Percentiles rank a stretch among this genome's conserved stretches.
Conservation (phyloP, 108 stramenopile species). For the Schizochytrium sp. region DNA sequence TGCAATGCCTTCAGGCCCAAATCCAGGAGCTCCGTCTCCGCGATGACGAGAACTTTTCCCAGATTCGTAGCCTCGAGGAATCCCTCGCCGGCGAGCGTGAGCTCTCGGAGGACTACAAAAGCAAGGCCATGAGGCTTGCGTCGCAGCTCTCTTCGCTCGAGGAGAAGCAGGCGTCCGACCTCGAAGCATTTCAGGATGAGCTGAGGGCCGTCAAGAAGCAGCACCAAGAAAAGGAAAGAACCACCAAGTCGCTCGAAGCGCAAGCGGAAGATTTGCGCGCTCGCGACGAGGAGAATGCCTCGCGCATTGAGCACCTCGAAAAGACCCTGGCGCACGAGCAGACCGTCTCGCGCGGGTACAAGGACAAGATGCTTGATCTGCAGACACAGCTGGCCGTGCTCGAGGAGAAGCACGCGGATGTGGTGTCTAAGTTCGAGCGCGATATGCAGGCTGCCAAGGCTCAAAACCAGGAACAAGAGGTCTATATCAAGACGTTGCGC, state of each 20-base stretch:
- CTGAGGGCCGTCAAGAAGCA: not conserved
- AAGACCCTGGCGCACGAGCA: not conserved
- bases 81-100: not conserved
- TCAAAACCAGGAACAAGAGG: not conserved
- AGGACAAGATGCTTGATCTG: no score
- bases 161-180: not conserved
- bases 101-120: not conserved
- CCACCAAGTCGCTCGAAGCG: not conserved
- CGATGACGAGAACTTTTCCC: not conserved
- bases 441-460: not conserved
- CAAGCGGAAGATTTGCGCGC: not conserved
- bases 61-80: not conserved
- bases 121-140: not conserved
- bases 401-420: no score
- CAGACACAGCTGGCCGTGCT: no score
- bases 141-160: not conserved
- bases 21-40: no score
- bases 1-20: no score
- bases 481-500: not conserved
- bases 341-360: no score
- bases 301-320: not conserved
- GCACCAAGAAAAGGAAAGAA: not conserved
- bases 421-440: no score
- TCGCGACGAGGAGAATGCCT: not conserved
- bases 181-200: not conserved